Conservation (phyloP, 768 basidiomycete species). For the Galerina sulciceps region DNA sequence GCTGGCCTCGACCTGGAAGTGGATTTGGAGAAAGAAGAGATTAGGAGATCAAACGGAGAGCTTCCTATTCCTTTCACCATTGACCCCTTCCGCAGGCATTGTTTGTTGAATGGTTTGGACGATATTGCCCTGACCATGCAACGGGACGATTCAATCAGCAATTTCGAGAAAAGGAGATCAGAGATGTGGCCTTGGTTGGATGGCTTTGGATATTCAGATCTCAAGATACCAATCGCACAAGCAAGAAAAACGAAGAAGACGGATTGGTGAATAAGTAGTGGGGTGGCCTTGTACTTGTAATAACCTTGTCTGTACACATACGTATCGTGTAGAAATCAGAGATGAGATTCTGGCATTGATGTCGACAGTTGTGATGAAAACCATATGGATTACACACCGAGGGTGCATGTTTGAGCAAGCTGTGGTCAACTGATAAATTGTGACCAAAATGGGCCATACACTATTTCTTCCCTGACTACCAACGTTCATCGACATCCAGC, state of each 20-base stretch:
- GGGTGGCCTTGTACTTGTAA: conserved; percentile 9
- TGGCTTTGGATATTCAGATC: conserved; percentile 88
- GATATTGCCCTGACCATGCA: conserved; percentile 96
- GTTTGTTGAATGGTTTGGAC: conserved; percentile 94
- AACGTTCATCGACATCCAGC: conserved; percentile 10
- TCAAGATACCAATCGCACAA: conserved; percentile 64
- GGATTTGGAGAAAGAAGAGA: conserved; percentile 82
- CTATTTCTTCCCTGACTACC: conserved; percentile 15
- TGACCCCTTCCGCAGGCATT: conserved; percentile 92
- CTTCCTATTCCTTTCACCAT: conserved; percentile 75
- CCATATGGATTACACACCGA: background rate
- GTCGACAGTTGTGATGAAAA: background rate
- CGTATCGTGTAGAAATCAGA: no score
- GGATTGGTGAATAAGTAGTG: conserved; percentile 65
- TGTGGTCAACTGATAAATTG: background rate
- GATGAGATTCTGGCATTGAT: no score
- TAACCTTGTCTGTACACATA: no score
- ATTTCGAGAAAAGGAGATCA: conserved; percentile 81
- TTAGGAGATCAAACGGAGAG: conserved; percentile 76
- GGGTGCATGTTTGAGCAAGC: background rate
- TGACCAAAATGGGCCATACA: background rate
- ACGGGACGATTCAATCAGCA: conserved; percentile 68
- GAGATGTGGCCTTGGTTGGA: conserved; percentile 95
- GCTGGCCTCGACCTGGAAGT: conserved; percentile 79
- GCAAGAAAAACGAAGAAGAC: conserved; percentile 53